Evolutionary conservation across 768 basidiomycete genomes (phyloP).

Genomic region (Naganishia vaughanmartiniae): DNA sequence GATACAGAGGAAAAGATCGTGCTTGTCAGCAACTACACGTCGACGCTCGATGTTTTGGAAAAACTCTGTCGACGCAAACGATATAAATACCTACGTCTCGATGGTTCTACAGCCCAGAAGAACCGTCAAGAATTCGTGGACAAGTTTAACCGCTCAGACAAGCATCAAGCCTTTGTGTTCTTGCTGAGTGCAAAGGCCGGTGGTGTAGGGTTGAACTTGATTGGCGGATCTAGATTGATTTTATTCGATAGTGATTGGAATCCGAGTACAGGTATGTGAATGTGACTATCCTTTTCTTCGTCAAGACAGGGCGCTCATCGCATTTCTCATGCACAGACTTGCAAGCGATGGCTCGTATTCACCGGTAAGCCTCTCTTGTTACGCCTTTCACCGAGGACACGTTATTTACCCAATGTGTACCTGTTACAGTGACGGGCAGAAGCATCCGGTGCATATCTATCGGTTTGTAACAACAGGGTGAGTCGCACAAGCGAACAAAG

Average conservation of each 20-base stretch:
- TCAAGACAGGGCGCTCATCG: background rate
- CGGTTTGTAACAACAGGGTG: conserved; percentile 43
- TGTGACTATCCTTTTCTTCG: background rate
- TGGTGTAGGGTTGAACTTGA: conserved; percentile 81
- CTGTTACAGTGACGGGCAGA: conserved; percentile 71
- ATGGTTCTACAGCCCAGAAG: conserved; percentile 62
- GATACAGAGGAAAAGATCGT: conserved; percentile 89
- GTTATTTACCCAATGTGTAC: background rate
- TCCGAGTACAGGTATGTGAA: conserved; percentile 43
- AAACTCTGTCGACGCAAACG: conserved; percentile 71
- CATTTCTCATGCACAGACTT: conserved; percentile 68
- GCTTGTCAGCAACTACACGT: conserved; percentile 87
- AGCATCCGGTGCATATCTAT: conserved; percentile 75
- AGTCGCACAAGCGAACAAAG: conserved; percentile 54
- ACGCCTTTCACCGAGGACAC: conserved; percentile 52
- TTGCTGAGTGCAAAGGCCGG: conserved; percentile 92
- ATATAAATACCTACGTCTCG: conserved; percentile 79
- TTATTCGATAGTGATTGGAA: conserved; percentile 54
- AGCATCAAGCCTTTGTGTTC: conserved; percentile 76
- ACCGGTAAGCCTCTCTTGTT: conserved; percentile 47
- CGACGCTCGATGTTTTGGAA: conserved; percentile 88
- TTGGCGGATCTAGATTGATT: conserved; percentile 71
- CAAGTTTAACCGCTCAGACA: conserved; percentile 74
- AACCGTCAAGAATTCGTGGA: conserved; percentile 68
- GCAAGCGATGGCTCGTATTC: conserved; percentile 96